Base-by-base conservation (phyloP, 331 rosid species). In the Pyrus hybrid region DNA sequence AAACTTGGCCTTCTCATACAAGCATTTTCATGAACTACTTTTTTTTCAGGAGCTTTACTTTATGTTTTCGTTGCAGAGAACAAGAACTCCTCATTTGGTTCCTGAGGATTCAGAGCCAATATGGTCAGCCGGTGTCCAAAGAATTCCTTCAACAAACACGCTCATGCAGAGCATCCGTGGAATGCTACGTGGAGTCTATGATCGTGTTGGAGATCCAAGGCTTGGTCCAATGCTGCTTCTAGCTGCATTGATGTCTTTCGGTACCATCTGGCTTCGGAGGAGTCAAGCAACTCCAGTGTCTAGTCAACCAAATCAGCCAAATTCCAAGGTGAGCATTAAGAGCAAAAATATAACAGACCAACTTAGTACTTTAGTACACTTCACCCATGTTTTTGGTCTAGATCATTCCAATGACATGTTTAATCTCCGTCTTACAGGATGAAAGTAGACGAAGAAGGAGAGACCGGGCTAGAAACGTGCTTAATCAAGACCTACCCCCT, bases 221-320 rank as follows among this genome's bases (percentile, higher is more conserved):
- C 73, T 90, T 65, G 97, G 97, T 81, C 97, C 97, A 5, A 68
- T 73, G 73, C 76, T 94, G 80, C 96, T 94, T 85, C 88, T 94
- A 67, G 92, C 83, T n/a, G 93, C 97, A 58, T 82, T 94, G 64
- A 67, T 87, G 82, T 87, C 96, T 76, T 76, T 90, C 12, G 97
- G 90, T 54, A 69, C 87, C 75, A 84, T 87, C 68, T 92, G 97
- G 97, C 83, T 94, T 75, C 80, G 84, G 71, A 86, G 93, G 74
- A 86, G 85, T 83, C 99, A 85, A 82, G 84, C 79, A 75, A 78
- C 69, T 78, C 74, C 74, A 30, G 79, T 62, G 73, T 33, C 81
- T 4, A 66, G 35, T 64, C 76, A 83, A 78, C 80, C 90, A 28
- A 80, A 56, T 73, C 88, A 83, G 68, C 80, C 90, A 51, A 68